Percentiles rank a stretch among this genome's conserved stretches.
phyloP scores from a whole-genome alignment of 202 grass and related monocot genomes.

The Carex sylvatica region DNA sequence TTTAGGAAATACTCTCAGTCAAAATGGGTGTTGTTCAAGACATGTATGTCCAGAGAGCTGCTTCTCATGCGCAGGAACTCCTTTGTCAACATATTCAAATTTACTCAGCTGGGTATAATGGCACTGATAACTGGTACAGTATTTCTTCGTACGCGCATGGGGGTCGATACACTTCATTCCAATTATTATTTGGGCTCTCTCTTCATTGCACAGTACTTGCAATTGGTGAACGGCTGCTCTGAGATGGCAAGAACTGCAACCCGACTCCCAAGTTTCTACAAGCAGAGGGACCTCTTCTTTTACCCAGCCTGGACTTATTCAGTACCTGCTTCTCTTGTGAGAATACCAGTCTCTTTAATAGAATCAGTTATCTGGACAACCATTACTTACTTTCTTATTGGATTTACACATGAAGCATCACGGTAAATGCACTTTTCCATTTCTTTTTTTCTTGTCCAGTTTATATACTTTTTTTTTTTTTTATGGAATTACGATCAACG shows the following conservation, averaged over 20 bases:
- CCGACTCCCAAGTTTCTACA: slow-evolving; percentile 72
- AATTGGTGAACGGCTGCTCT: slow-evolving; percentile 67
- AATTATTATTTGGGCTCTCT: slow-evolving; percentile 83
- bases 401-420: slow-evolving; percentile 60
- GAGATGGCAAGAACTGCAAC: slow-evolving; percentile 52
- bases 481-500: background rate
- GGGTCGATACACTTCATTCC: slow-evolving; percentile 47
- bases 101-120: slow-evolving; percentile 59
- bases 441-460: background rate
- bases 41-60: slow-evolving; percentile 67
- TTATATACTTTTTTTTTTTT: background rate
- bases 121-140: slow-evolving; percentile 64
- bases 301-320: slow-evolving; percentile 90
- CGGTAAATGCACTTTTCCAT: slow-evolving; percentile 36
- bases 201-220: slow-evolving; percentile 59
- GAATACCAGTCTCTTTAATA: slow-evolving; percentile 64
- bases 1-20: slow-evolving; percentile 64
- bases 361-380: slow-evolving; percentile 80
- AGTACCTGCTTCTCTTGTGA: slow-evolving; percentile 60
- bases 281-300: slow-evolving; percentile 70
- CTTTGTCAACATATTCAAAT: slow-evolving; percentile 57
- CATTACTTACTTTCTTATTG: slow-evolving; percentile 82
- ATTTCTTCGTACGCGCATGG: slow-evolving; percentile 57
- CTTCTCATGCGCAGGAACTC: slow-evolving; percentile 86
- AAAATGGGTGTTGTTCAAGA: slow-evolving; percentile 72